Base-by-base conservation (phyloP, 2,329 filamentous ascomycete species). In the Chrysoporthe cubensis region DNA sequence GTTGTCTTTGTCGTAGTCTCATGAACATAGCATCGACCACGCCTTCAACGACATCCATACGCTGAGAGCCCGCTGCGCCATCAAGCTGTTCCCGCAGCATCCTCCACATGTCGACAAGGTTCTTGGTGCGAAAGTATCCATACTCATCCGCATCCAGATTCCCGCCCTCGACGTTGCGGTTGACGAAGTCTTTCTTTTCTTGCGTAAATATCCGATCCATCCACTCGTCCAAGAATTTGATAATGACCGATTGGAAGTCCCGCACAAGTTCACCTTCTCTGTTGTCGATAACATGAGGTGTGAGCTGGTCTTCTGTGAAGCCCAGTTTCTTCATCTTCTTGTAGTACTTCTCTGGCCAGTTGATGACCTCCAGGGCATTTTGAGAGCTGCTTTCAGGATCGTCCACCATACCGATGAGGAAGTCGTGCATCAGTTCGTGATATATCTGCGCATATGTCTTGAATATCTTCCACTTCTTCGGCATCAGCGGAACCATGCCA, bases 311-410 rank as follows among this genome's bases (percentile, higher is more conserved):
- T 75, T 90, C 87, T 42, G 86, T 82, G 80, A 95, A 91, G 37
- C 94, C 94, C 21, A 99, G 87, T 79, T 96, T 96, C 75, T 85
- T 85, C 94, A 99, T 97, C 81, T 97, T 97, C 75, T 90, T 88
- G 80, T 98, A 97, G 82, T 99, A 99, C 76, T 95, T 96, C 71
- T 96, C 93, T 5, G 92, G 93, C 91, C 95, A 99, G 76, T 96
- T 91, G 74, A 98, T 91, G 72, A 99, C 96, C 71, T 93, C 91
- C 26, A 99, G 87, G 73, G 96, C 91, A 76, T 97, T 93, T 32
- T 91, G 91, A 0, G 94, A 94, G 59, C 89, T 93, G n/a, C 93
- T 87, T 63, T 94, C 89, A 0, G 91, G 87, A 74, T 97, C 92
- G 73, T 97, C 91, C 68, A 98, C 90, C 76, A 94, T 88, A 37